These are phyloP conservation scores for Gossypium herbaceum DNA, from an alignment of 345 rosid species.

Conservation along the genomic window DNA sequence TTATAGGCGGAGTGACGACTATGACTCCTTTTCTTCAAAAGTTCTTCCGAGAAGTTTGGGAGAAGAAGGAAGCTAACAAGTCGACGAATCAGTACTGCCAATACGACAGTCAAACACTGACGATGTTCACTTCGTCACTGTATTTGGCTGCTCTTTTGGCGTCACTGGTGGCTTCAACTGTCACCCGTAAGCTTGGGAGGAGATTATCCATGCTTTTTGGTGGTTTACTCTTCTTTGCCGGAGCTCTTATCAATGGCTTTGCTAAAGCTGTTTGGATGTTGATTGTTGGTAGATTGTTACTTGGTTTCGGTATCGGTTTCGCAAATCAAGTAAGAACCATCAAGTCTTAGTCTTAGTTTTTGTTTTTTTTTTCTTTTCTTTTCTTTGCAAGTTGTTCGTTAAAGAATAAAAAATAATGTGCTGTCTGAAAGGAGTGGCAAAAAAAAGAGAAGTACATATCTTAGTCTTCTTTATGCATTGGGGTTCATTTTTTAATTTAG, in stretches of 20 bases:
- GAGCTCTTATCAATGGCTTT: slow-evolving; percentile 81
- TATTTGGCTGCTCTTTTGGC: slow-evolving; percentile 79
- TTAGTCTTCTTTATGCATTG: slow-evolving; percentile 2
- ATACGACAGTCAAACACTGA: slow-evolving; percentile 63
- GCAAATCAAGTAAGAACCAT: slow-evolving; percentile 80
- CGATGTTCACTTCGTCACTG: slow-evolving; percentile 91
- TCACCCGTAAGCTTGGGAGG: slow-evolving; percentile 79
- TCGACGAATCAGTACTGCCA: slow-evolving; percentile 70
- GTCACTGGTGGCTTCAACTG: slow-evolving; percentile 71
- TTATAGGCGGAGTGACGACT: slow-evolving; percentile 91
- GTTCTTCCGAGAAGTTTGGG: slow-evolving; percentile 69
- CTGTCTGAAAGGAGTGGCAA: background rate
- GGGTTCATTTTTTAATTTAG: background rate
- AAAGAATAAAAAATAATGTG: slow-evolving; percentile 11
- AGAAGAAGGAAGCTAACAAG: slow-evolving; percentile 38
- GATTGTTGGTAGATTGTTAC: slow-evolving; percentile 77
- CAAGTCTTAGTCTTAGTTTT: background rate
- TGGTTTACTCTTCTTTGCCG: slow-evolving; percentile 75
- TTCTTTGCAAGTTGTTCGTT: slow-evolving; percentile 1
- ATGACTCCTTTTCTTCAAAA: slow-evolving; percentile 63
- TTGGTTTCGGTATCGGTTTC: slow-evolving; percentile 95
- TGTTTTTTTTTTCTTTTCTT: background rate
- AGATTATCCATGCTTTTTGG: slow-evolving; percentile 84
- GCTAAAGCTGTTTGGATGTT: slow-evolving; percentile 88
- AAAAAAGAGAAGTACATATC: background rate